Base-by-base conservation (phyloP, 441 rosid species). In the Metrosideros polymorpha region DNA sequence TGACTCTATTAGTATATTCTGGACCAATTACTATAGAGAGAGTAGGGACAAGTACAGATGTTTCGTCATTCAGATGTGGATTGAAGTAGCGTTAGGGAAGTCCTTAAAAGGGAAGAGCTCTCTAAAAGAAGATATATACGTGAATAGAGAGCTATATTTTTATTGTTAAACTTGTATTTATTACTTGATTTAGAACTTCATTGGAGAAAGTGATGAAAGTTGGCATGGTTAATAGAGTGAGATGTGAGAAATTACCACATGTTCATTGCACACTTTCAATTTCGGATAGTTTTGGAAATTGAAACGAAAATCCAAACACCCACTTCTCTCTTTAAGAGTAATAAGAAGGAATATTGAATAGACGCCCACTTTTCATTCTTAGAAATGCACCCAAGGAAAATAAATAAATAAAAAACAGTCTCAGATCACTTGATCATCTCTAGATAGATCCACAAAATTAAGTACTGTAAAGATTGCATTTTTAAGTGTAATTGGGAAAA, bases 381-480 rank as follows among this genome's bases (percentile, higher is more conserved):
- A 49, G 5, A 13, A 49, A 49, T 66, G 45, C 47, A 22, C 25
- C 27, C 15, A 1, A 66, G 45, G 9, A 66, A 35, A 66, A 35
- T 19, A 55, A 35, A 35, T 10, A 47, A 1, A 49, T 12, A 0
- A n/a, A n/a, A n/a, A n/a, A n/a, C n/a, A 0, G 8, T 35, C 47
- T 1, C 6, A 24, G 27, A 66, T 22, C 79, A 66, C 47, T 35
- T 9, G 35, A 35, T 66, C 79, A 19, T 66, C 7, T 66, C 27
- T 2, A 66, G 45, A 66, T 39, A 66, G 79, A 66, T 5, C 7
- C 7, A 66, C 4, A 27, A 66, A 66, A 66, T 35, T 66, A 66
- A 30, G 45, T 35, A 39, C n/a, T 66, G 14, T 66, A 2, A 39
- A 39, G 15, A 35, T 66, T 35, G 79, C 77, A 19, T 32, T 61